Evolutionary conservation across 2,329 filamentous ascomycete genomes (phyloP).

Genomic region (Harringtonia aguacate): DNA sequence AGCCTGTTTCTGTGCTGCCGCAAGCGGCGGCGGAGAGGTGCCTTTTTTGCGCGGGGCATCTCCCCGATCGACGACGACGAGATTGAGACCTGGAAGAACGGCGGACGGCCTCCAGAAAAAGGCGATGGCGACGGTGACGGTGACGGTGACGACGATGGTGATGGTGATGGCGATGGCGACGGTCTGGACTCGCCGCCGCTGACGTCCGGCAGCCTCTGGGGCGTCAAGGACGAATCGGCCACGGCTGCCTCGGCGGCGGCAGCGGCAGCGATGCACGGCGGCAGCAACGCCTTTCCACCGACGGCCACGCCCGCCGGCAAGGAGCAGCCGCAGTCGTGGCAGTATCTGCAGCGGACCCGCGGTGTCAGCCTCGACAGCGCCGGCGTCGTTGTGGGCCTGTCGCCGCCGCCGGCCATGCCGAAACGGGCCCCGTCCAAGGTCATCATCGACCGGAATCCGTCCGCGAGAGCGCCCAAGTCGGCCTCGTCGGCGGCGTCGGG

Average conservation of each 20-base stretch:
- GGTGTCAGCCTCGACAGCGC: conserved; percentile 4
- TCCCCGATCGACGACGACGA: conserved; percentile 55
- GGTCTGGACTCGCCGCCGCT: conserved; percentile 1
- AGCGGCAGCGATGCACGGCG: background rate
- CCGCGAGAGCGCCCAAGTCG: background rate
- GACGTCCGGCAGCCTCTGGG: background rate
- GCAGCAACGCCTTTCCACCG: background rate
- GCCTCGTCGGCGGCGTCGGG: background rate
- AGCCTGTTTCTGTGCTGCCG: conserved; percentile 26
- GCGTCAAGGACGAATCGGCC: background rate
- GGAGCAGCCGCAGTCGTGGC: background rate
- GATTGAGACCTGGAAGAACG: conserved; percentile 51
- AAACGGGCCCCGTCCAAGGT: conserved; percentile 35
- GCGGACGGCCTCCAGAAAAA: conserved; percentile 21
- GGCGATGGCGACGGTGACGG: background rate
- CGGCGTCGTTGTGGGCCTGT: background rate
- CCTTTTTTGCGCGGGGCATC: conserved; percentile 42
- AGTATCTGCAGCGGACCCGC: background rate
- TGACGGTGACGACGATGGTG: background rate
- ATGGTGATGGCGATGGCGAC: background rate
- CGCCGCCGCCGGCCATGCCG: conserved; percentile 14
- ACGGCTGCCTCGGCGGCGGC: background rate
- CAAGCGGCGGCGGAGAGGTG: conserved; percentile 24
- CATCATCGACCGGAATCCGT: conserved; percentile 38
- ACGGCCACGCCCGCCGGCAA: background rate